Base-by-base conservation (phyloP, 768 basidiomycete genomes). In the Lentinula aciculospora region DNA sequence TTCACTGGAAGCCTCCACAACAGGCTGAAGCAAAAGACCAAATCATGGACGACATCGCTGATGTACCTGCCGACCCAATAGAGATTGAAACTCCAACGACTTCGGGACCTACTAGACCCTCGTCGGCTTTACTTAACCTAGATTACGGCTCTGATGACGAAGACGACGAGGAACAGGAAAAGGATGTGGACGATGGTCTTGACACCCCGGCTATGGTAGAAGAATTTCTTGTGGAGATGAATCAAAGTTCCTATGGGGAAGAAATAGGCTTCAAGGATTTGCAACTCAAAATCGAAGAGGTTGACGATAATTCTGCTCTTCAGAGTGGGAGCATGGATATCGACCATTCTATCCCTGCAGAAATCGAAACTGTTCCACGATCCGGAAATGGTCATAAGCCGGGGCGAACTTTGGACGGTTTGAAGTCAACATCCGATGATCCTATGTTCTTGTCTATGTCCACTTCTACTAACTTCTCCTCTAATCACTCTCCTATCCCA, bases 101-200 rank as follows among this genome's bases (percentile, higher is more conserved):
- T 36, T 31, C 54, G 15, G 46, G n/a, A 3, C 29, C 37, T 5
- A 40, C 60, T 23, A 49, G 50, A 28, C 27, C 58, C 21, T 56
- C 62, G n/a, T 65, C 67, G 32, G 56, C 69, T 25, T 70, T 75
- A 6, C 61, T 79, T 42, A 68, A 78, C 46, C 72, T 74, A 37
- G 81, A 83, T 60, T 84, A 84, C 57, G 81, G 76, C 39, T 88
- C 87, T 8, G 83, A 85, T 21, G 86, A 88, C 23, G 81, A 81
- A 25, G 85, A 85, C 19, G 82, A 86, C 4, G 79, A 81, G 29
- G 81, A 83, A 12, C 76, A 71, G 56, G 80, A 82, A 55, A 73
- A 74, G 59, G 83, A 83, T 45, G 73, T 84, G 13, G 68, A 81
- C n/a, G 83, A 91, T 67, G 74, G 74, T 4, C 74, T 89, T 19